Percentiles rank a stretch among this genome's conserved stretches.
Conservation (phyloP, 805 yeast genomes). For the Schwanniomyces pseudopolymorphus region DNA sequence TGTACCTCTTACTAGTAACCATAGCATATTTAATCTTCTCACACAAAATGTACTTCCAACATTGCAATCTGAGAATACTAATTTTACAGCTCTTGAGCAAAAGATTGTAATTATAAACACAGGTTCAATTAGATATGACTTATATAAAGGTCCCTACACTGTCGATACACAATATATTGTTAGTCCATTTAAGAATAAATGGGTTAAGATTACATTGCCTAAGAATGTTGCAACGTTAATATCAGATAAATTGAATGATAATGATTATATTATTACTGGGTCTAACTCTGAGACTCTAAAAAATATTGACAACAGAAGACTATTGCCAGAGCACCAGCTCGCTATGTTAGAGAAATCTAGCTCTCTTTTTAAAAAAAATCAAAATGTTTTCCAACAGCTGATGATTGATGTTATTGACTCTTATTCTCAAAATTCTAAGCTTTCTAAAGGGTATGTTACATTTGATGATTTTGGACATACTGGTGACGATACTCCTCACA, state of each 20-base stretch:
- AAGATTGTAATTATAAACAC: constrained; percentile 70
- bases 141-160: constrained; percentile 82
- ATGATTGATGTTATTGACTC: neutral
- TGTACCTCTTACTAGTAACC: constrained; percentile 53
- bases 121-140: constrained; percentile 84
- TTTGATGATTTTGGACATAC: constrained; percentile 78
- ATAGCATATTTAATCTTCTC: constrained; percentile 58
- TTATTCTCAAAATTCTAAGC: constrained; percentile 7
- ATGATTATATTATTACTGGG: constrained; percentile 40
- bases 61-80: constrained; percentile 23
- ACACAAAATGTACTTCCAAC: constrained; percentile 56
- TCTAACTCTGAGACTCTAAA: neutral
- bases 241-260: constrained; percentile 55
- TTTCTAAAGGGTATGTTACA: constrained; percentile 75
- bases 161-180: constrained; percentile 77
- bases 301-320: constrained; percentile 11
- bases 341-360: constrained; percentile 1
- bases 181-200: constrained; percentile 79
- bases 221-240: constrained; percentile 54
- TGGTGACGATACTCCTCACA: constrained; percentile 84
- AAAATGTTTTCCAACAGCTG: neutral
- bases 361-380: neutral
- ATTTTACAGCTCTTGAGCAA: constrained; percentile 13
- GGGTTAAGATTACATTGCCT: constrained; percentile 70
- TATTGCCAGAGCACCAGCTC: constrained; percentile 25